A percentile compares a stretch with the other conserved stretches of the same genome.
These are phyloP conservation scores for Meira miltonrushii DNA, from an alignment of 1,284 basidiomycete species.

Conservation along the genomic window DNA sequence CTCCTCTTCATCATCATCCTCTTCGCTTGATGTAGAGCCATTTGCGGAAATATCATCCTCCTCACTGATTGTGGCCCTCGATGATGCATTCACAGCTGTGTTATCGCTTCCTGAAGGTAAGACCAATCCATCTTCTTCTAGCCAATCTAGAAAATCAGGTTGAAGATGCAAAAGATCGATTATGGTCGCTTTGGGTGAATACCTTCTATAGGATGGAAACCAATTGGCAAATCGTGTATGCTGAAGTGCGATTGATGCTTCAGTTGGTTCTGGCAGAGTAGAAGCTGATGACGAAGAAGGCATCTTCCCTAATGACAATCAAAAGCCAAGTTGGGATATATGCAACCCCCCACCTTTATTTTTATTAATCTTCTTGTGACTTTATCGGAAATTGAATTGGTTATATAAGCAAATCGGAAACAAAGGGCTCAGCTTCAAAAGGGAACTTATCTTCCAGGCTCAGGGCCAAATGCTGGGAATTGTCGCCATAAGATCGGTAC, in stretches of 20 bases:
- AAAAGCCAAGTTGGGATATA: too few relatives aligned
- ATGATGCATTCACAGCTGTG: neutral
- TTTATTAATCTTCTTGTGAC: too few relatives aligned
- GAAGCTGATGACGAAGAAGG: conserved; percentile 56
- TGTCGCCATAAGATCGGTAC: too few relatives aligned
- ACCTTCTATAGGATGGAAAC: conserved; percentile 69
- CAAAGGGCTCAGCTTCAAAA: too few relatives aligned
- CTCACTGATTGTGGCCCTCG: neutral
- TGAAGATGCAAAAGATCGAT: conserved; percentile 64
- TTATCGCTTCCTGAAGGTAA: conserved; percentile 75
- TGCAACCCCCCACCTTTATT: too few relatives aligned
- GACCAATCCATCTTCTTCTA: conserved; percentile 72
- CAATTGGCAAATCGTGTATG: conserved; percentile 72
- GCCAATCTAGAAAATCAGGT: conserved; percentile 65
- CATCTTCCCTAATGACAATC: neutral
- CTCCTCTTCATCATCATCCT: conserved; percentile 54
- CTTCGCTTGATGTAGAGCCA: conserved; percentile 52
- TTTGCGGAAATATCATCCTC: conserved; percentile 58
- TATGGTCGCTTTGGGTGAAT: conserved; percentile 72
- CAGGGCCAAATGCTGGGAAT: too few relatives aligned
- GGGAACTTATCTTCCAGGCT: too few relatives aligned
- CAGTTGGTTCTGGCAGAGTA: conserved; percentile 59
- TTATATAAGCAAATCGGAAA: too few relatives aligned
- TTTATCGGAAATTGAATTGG: too few relatives aligned
- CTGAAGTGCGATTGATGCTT: conserved; percentile 59